phyloP scores from a whole-genome alignment of 257 asterid species.

The Paraleonurus japonicus region DNA sequence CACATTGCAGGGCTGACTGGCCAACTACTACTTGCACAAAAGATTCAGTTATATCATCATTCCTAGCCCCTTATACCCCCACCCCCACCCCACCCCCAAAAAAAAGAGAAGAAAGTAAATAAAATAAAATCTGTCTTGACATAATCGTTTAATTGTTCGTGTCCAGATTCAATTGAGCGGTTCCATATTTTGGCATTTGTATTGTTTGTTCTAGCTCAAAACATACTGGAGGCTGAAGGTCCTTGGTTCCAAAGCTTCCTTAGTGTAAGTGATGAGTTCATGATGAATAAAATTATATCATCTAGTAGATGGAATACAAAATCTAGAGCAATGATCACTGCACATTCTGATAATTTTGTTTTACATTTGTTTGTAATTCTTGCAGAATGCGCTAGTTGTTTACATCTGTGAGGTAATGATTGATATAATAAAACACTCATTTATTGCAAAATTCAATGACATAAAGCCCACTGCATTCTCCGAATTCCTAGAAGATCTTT shows the following conservation, averaged over 20 bases:
- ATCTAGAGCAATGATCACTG: conserved; percentile 2
- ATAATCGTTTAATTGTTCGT: conserved; percentile 20
- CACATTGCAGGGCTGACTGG: not conserved
- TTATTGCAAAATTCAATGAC: conserved; percentile 91
- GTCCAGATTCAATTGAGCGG: conserved; percentile 90
- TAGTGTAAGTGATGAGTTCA: conserved; percentile 51
- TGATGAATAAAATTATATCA: not conserved
- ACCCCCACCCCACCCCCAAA: not conserved
- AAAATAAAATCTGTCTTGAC: conserved; percentile 19
- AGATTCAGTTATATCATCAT: not conserved
- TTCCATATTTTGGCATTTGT: conserved; percentile 93
- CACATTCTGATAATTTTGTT: conserved; percentile 12
- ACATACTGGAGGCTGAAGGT: conserved; percentile 91
- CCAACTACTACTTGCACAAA: not conserved
- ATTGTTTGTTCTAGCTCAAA: conserved; percentile 95
- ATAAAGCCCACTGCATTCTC: conserved; percentile 91
- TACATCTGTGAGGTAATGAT: conserved; percentile 80
- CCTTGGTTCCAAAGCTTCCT: conserved; percentile 90
- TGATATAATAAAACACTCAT: conserved; percentile 89
- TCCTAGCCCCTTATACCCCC: no score
- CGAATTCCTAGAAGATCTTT: conserved; percentile 90
- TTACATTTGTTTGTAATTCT: conserved; percentile 20
- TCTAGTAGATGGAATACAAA: not conserved
- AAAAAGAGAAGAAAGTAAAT: not conserved
- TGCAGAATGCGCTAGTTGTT: conserved; percentile 93